Evolutionary conservation across 352 stramenopile genomes (phyloP), one percentile per base, ranked within the genome.

Genomic region (Globisporangium acanthophoron): DNA sequence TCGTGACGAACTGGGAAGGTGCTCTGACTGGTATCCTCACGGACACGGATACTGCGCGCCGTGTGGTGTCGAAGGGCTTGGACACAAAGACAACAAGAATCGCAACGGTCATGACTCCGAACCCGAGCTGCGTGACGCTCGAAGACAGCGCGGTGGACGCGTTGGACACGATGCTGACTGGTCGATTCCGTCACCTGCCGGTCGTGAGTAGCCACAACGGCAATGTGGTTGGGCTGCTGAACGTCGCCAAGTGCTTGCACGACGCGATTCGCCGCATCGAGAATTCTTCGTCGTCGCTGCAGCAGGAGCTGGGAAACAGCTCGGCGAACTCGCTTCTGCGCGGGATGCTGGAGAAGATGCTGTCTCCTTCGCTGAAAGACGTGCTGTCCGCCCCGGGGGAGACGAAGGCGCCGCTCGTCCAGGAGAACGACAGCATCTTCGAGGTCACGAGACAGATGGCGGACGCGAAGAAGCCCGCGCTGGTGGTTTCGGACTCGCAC

Each of bases 161-260:
- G 0, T 69, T 96, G 48, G 79, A 94, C 52, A 93, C 76, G 50
- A 96, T 96, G 87, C 70, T 96, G 20, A 88, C 69, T 8, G 87
- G 87, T 7, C 84, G 81, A n/a, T 99, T 99, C 75, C 92, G 94
- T 27, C 96, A 99, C 62, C 76, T 99, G 44, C 97, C 97, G 21
- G 97, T 99, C 0, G 80, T 98, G 5, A 92, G 85, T 53, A 71
- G 74, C 9, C 62, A 81, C 40, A 85, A 68, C 24, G 87, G 85
- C 8, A 83, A 79, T 21, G 94, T 99, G 41, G 90, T 97, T 15
- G 97, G 97, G 12, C 61, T 99, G 12, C 76, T 99, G 12, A 98
- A 99, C 61, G 98, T 99, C 52, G 94, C 94, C 1, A 99, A 99
- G 75, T 99, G 97, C 59, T 68, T 99, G 52, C 97, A 99, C 69